Evolutionary conservation across 2,329 filamentous ascomycete species (phyloP).

Genomic region (Fusarium sp.): DNA sequence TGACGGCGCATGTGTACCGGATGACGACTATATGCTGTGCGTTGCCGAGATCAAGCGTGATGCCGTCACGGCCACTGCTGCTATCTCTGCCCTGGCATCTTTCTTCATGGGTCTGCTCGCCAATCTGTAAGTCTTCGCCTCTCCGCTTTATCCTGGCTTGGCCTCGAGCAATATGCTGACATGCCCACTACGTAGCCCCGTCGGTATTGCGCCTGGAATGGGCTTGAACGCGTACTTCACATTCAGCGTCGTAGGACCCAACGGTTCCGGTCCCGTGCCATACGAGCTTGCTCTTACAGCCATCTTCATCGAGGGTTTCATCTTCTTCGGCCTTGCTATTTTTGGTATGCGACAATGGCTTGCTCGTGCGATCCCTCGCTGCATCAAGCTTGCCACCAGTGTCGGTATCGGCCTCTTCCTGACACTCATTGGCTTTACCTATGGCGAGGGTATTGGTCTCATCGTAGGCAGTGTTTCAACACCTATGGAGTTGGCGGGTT

Average conservation of each 20-base stretch:
- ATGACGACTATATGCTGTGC: conserved; percentile 72
- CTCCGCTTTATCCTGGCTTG: neutral
- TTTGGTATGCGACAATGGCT: conserved; percentile 89
- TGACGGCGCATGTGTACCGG: conserved; percentile 58
- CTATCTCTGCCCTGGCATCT: conserved; percentile 79
- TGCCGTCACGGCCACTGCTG: conserved; percentile 84
- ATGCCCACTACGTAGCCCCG: conserved; percentile 41
- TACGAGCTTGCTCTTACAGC: conserved; percentile 82
- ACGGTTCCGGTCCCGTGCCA: conserved; percentile 76
- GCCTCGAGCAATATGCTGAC: conserved; percentile 6
- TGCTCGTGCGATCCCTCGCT: conserved; percentile 80
- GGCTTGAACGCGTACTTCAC: conserved; percentile 87
- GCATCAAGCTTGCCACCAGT: conserved; percentile 86
- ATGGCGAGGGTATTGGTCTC: conserved; percentile 82
- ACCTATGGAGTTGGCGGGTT: conserved; percentile 80
- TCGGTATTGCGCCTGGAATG: conserved; percentile 56
- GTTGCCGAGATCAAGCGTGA: conserved; percentile 74
- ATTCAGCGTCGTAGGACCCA: conserved; percentile 75
- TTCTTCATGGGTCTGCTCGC: conserved; percentile 86
- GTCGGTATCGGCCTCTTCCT: conserved; percentile 88
- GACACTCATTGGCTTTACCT: conserved; percentile 78
- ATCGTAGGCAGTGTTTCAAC: conserved; percentile 74
- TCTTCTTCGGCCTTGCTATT: conserved; percentile 82
- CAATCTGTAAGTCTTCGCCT: conserved; percentile 65
- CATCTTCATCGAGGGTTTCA: conserved; percentile 87